Conservation (phyloP, 257 asterid species). For the Haberlea rhodopensis region DNA sequence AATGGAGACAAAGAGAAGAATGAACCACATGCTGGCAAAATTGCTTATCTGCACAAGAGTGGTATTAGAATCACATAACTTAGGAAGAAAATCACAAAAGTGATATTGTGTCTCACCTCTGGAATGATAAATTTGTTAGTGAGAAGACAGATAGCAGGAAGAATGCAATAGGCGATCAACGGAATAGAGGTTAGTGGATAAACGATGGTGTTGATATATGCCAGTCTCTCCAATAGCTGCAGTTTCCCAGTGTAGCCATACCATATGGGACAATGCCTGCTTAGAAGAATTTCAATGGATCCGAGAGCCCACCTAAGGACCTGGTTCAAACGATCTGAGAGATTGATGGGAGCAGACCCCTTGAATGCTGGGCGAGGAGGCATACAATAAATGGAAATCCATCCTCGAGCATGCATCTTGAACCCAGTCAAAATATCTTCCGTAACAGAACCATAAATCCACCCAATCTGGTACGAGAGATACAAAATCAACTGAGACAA, state of each 20-base stretch:
- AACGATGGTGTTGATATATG: constrained; percentile 56
- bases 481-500: not conserved
- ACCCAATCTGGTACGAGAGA: constrained; percentile 39
- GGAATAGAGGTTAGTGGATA: constrained; percentile 59
- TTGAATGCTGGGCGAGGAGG: constrained; percentile 59
- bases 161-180: constrained; percentile 48
- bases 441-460: constrained; percentile 56
- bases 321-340: constrained; percentile 57
- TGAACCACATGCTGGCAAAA: constrained; percentile 38
- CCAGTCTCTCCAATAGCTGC: constrained; percentile 51
- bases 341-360: constrained; percentile 60
- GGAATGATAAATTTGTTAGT: constrained; percentile 57
- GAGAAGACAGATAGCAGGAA: constrained; percentile 57
- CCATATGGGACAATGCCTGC: constrained; percentile 62
- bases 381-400: constrained; percentile 58
- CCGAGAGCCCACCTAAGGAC: constrained; percentile 60
- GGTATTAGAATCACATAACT: too few species aligned
- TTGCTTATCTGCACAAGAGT: too few species aligned
- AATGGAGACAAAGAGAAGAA: constrained; percentile 45
- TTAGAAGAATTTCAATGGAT: constrained; percentile 51
- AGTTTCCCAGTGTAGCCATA: constrained; percentile 50
- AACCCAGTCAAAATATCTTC: constrained; percentile 60
- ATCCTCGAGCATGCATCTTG: constrained; percentile 61
- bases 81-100: too few species aligned
- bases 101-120: constrained; percentile 30